Evolutionary conservation across 1,284 basidiomycete species (phyloP), one percentile per base, ranked within the genome.

Genomic region (Fomitopsis palustris): DNA sequence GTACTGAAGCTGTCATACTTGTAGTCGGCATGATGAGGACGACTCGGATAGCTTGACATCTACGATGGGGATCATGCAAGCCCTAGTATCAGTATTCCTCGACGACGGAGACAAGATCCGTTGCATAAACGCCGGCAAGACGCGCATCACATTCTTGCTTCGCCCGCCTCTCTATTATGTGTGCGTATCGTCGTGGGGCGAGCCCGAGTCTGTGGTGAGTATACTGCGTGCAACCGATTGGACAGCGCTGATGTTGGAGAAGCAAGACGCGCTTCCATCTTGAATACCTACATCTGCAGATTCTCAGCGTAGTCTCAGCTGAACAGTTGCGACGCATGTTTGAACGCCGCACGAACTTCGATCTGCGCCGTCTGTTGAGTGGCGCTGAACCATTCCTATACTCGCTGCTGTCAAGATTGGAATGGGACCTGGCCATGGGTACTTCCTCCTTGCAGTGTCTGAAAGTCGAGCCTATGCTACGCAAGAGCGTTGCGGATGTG

Each of bases 271-370:
- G 95, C 52, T 85, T 87, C 51, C 96, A 98, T 77, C 83, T 99
- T 63, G 96, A 98, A 72, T 96, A 96, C 73, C 81, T 99, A 9
- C 90, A 99, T 71, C 78, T 96, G 3, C 95, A 97, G 74, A 92
- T 98, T 54, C 75, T 98, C 52, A 95, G 92, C 63, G 87, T 98
- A 27, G 86, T 98, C 35, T 92, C 95, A 0, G 89, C 85, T 1
- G 81, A 88, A 8, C 95, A 98, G 72, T 79, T 99, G 4, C 82
- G 84, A 31, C 81, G 86, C 41, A 91, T 96, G 64, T 98, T 99
- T 67, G 88, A 93, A 67, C 81, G 92, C 53, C 82, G 93, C 54
- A 90, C 87, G 51, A 98, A 98, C 72, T 97, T 96, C 70, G 96
- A 99, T 69, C 77, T 98, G 10, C 79, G 94, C 39, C 80, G 95